A percentile compares a stretch with the other conserved stretches of the same genome.
Evolutionary conservation across 2,329 filamentous ascomycete species (phyloP).

Genomic region (Ceratocystis variospora): DNA sequence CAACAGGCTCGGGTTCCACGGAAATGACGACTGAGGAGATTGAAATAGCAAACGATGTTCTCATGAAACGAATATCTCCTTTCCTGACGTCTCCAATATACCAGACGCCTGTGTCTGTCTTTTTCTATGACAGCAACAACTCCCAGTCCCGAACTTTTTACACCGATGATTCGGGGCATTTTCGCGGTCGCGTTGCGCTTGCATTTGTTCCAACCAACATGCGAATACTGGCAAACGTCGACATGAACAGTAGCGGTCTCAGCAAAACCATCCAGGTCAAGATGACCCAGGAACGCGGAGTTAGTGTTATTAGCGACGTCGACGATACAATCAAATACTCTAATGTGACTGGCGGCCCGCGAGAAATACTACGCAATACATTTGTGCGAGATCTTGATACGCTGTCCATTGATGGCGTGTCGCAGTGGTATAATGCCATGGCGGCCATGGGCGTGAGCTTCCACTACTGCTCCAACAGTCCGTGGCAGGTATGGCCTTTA

Average conservation of each 20-base stretch:
- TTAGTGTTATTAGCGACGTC: constrained; percentile 93
- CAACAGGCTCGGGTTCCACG: neutral
- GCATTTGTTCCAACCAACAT: constrained; percentile 87
- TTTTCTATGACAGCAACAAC: constrained; percentile 79
- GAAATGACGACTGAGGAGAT: constrained; percentile 55
- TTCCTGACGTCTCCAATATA: constrained; percentile 78
- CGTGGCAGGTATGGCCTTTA: constrained; percentile 92
- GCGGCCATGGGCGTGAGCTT: constrained; percentile 69
- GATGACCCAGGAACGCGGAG: constrained; percentile 61
- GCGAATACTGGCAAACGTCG: constrained; percentile 71
- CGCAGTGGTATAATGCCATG: constrained; percentile 74
- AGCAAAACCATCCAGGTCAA: constrained; percentile 47
- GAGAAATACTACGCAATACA: constrained; percentile 91
- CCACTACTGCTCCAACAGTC: constrained; percentile 98
- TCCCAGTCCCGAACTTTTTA: constrained; percentile 74
- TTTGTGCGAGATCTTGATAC: constrained; percentile 78
- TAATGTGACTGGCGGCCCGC: constrained; percentile 71
- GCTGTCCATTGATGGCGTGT: constrained; percentile 72
- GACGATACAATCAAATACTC: constrained; percentile 97
- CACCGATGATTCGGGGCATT: constrained; percentile 84
- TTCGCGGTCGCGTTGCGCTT: constrained; percentile 62
- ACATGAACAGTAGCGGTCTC: constrained; percentile 54
- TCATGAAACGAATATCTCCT: constrained; percentile 76
- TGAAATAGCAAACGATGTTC: constrained; percentile 63
- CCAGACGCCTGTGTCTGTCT: constrained; percentile 68